Percentiles rank a stretch among this genome's conserved stretches.
phyloP scores from a whole-genome alignment of 768 basidiomycete species.

The Russula brevipes region DNA sequence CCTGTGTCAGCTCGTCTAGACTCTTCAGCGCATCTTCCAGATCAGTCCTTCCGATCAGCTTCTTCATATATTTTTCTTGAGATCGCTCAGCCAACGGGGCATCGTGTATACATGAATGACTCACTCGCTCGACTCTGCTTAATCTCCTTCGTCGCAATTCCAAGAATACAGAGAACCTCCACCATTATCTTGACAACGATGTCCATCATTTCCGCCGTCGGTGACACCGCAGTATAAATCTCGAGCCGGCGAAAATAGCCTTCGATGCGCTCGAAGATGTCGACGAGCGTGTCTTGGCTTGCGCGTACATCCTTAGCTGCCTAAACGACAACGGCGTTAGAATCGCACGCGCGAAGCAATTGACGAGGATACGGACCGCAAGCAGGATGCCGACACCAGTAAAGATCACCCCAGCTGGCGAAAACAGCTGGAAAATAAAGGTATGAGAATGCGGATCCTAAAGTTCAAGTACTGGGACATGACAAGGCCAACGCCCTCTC shows the following conservation, averaged over 20 bases:
- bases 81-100: background rate
- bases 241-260: background rate
- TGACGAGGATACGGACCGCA: background rate
- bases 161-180: background rate
- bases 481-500: background rate
- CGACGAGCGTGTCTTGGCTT: background rate
- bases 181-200: background rate
- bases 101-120: background rate
- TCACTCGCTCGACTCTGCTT: background rate
- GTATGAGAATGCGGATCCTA: background rate
- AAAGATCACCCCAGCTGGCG: background rate
- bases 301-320: background rate
- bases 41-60: background rate
- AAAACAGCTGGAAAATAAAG: background rate
- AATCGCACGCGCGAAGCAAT: background rate
- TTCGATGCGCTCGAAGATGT: background rate
- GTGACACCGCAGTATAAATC: background rate
- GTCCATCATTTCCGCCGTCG: background rate
- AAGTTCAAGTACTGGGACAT: too few relatives aligned
- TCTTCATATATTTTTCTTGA: background rate
- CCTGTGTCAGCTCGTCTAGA: conserved; percentile 1
- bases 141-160: background rate
- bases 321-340: background rate
- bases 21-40: background rate
- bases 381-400: background rate